A percentile compares a stretch with the other conserved stretches of the same genome.
Conservation (phyloP, 2,329 filamentous ascomycete species). For the Ascosphaera aggregata region DNA sequence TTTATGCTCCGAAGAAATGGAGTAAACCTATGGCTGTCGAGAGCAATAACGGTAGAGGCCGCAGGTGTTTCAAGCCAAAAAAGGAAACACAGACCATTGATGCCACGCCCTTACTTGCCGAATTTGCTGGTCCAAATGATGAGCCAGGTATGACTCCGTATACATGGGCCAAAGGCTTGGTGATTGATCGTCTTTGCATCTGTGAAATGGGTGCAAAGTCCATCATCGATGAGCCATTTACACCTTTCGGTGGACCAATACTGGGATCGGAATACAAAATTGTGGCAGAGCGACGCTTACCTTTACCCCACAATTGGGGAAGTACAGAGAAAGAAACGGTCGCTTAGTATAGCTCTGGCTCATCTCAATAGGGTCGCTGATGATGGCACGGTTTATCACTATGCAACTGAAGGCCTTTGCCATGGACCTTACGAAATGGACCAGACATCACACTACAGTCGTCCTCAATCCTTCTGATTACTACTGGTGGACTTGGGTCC, state of each 20-base stretch:
- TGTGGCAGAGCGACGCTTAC: constrained; percentile 17
- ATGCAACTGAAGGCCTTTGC: too few species aligned
- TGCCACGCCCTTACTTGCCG: not conserved
- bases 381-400: too few species aligned
- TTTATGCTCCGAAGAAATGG: constrained; percentile 31
- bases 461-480: too few species aligned
- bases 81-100: not conserved
- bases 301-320: too few species aligned
- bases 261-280: constrained; percentile 29
- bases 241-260: constrained; percentile 18
- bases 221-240: constrained; percentile 16
- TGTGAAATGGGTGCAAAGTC: constrained; percentile 75
- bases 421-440: too few species aligned
- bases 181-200: constrained; percentile 48
- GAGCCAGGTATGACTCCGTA: constrained; percentile 15
- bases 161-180: constrained; percentile 45
- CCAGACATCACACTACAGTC: too few species aligned
- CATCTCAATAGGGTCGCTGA: too few species aligned
- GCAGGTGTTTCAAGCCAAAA: not conserved
- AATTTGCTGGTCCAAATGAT: constrained; percentile 1
- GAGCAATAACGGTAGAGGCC: not conserved
- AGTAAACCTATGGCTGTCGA: constrained; percentile 1
- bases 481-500: too few species aligned
- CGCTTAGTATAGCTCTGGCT: too few species aligned
- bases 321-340: too few species aligned